Evolutionary conservation across 129 eudicot species (phyloP).

Genomic region (Flaveria sonorensis): DNA sequence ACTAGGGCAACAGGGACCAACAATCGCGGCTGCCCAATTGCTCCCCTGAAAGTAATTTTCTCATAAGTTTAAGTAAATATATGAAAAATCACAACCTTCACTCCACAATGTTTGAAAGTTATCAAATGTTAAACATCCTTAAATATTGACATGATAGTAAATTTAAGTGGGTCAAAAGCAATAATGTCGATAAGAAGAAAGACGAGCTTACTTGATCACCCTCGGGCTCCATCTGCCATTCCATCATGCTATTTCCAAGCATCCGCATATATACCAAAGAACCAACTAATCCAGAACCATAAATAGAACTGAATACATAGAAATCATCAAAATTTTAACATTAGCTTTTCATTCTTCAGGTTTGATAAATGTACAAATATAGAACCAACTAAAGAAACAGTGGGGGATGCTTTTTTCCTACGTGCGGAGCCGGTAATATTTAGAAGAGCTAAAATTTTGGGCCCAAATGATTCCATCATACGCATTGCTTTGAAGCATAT

Average conservation of each 20-base stretch:
- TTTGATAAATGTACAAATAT: neutral
- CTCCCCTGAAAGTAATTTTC: constrained; percentile 70
- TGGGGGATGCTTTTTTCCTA: neutral
- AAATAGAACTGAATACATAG: constrained; percentile 62
- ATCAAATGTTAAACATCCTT: neutral
- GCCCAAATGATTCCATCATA: no score
- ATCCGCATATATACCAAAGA: constrained; percentile 86
- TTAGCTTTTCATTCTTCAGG: neutral
- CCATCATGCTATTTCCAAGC: constrained; percentile 92
- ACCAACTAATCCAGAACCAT: constrained; percentile 90
- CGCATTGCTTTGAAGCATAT: neutral
- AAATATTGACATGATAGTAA: neutral
- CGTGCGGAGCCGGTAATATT: no score
- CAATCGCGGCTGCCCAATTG: constrained; percentile 85
- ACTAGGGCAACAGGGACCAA: constrained; percentile 92
- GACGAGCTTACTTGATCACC: constrained; percentile 56
- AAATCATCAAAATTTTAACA: constrained; percentile 10
- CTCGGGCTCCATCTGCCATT: constrained; percentile 87
- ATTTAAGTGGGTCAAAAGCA: neutral
- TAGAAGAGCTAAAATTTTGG: no score
- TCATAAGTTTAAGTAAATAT: constrained; percentile 8
- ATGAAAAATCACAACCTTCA: neutral
- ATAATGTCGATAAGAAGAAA: neutral
- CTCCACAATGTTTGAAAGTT: constrained; percentile 5
- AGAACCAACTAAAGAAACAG: neutral